Evolutionary conservation across 345 rosid species (phyloP).

Genomic region (Dovyalis caffra): DNA sequence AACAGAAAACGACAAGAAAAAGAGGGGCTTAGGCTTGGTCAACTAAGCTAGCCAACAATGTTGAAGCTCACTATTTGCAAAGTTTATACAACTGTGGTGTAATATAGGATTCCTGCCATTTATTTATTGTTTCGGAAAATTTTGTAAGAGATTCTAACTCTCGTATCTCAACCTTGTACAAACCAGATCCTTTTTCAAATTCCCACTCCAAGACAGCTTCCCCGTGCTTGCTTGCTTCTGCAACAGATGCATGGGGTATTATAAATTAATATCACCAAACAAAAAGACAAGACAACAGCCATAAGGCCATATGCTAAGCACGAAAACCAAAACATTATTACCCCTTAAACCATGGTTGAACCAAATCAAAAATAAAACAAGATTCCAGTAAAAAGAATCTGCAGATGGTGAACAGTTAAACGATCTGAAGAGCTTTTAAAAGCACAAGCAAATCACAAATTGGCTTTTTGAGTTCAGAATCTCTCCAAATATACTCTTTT

Average conservation of each 20-base stretch:
- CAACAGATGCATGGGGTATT: background rate
- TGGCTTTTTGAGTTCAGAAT: background rate
- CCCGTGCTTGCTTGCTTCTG: constrained; percentile 20
- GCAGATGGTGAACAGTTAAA: background rate
- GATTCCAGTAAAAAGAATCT: background rate
- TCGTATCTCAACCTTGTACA: constrained; percentile 10
- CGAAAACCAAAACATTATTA: background rate
- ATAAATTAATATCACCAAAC: background rate
- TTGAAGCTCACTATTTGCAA: constrained; percentile 15
- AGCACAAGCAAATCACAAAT: background rate
- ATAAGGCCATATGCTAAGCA: background rate
- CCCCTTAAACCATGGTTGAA: background rate
- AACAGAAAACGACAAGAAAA: constrained; percentile 16
- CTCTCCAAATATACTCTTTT: background rate
- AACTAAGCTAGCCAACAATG: constrained; percentile 14
- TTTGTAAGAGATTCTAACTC: constrained; percentile 12
- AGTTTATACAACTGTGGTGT: constrained; percentile 4
- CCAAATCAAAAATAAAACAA: background rate
- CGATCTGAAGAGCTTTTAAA: background rate
- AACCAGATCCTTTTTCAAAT: constrained; percentile 13
- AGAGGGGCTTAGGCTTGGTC: constrained; percentile 11
- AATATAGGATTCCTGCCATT: constrained; percentile 20
- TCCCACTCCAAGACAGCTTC: constrained; percentile 12
- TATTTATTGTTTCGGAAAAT: constrained; percentile 22
- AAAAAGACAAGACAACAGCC: background rate